Base-by-base conservation (phyloP, 768 basidiomycete species). In the Myochromella boudieri region DNA sequence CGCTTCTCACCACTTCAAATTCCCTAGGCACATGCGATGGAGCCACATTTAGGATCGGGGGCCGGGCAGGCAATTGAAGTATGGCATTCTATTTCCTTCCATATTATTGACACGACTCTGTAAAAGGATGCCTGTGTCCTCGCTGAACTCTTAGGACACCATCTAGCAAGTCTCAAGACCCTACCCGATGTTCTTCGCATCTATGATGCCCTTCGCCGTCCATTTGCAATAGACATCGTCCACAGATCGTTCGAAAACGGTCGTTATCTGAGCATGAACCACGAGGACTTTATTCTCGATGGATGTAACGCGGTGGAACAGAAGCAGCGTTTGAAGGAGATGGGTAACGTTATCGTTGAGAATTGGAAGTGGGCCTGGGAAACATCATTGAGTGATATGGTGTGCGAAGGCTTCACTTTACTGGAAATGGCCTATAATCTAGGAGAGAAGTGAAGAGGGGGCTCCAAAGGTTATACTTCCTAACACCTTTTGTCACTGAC, bases 11-110 rank as follows among this genome's bases (percentile, higher is more conserved):
- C 24, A 7, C 21, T 21, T n/a, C 20, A 33, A 21, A 10, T 3
- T 26, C 4, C 5, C 24, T 33, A 65, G 67, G 71, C 74, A 26
- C 74, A 76, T 56, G 72, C 73, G 8, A 75, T 75, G 72, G 62
- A 64, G 1, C 68, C 76, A 4, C 70, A 74, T 60, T 68, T 70
- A 49, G 76, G 73, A n/a, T 70, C 73, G 8, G 74, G 74, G 22
- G 74, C 75, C n/a, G 75, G 74, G 3, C 73, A 75, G 55, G 74
- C 72, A 7, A 68, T 76, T 33, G 74, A 76, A 55, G 71, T 69
- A 51, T 11, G 41, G 28, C 21, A 39, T 2, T 37, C n/a, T n/a
- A n/a, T n/a, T n/a, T 42, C 17, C 17, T 11, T 17, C 5, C 6
- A 20, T 6, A 11, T 31, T 26, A 17, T 42, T n/a, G 22, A 37